Base-by-base conservation (phyloP, 2,329 filamentous ascomycete genomes). In the Colletotrichum sp. region DNA sequence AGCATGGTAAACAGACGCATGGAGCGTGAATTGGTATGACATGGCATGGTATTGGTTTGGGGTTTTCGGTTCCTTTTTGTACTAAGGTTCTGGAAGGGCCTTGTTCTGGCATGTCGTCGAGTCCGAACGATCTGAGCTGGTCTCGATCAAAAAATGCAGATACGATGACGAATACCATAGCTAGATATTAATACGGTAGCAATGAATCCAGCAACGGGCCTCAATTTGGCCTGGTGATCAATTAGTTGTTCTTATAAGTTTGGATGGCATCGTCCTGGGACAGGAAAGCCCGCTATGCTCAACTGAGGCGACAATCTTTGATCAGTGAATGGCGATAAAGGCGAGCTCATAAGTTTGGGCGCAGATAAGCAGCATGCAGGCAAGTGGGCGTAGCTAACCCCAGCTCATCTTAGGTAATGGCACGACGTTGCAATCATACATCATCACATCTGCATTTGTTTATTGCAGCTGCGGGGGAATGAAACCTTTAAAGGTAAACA, bases 181-280 rank as follows among this genome's bases (percentile, higher is more conserved):
- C 18, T n/a, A 49, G 44, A 49, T 6, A 21, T 7, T 1, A 12
- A 21, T 7, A n/a, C 9, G 44, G 8, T 0, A 21, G 18, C 18
- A 4, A 13, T 12, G 44, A 49, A 2, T n/a, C 10, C 6, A 49
- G 2, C 5, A n/a, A 21, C 6, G 18, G 10, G 18, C 10, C 18
- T n/a, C 2, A 21, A 21, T 1, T 0, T 49, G 18, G 9, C 44
- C 44, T 21, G 44, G 6, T 21, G 0, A n/a, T 49, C 0, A 49
- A 1, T 21, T 21, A 1, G 10, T 7, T 21, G 5, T 7, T 4
- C 44, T 12, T 49, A 12, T 39, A 1, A 8, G 15, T 8, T 18
- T 34, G 32, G 12, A 18, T 49, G 44, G 18, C 44, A 49, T 49
- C 44, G 5, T 13, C 18, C 10, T 3, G 3, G 18, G 10, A 49